phyloP scores from a whole-genome alignment of 352 stramenopile species.

The Halophytophthora batemanensis region DNA sequence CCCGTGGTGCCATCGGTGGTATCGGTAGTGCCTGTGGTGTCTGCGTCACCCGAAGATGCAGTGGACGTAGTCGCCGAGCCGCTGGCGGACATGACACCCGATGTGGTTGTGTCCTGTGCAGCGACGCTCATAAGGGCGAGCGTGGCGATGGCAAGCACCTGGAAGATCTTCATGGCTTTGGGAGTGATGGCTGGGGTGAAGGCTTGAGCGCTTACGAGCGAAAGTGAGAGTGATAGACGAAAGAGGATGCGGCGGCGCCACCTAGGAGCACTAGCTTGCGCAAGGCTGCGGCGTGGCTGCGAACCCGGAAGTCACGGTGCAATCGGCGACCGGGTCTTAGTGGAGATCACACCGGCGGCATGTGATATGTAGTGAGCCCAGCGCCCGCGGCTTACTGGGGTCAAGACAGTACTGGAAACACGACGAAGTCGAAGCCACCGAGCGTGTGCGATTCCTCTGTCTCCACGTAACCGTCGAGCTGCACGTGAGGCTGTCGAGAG shows the following conservation, averaged over 20 bases:
- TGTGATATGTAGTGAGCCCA: no score
- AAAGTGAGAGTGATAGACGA: constrained; percentile 18
- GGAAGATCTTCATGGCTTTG: constrained; percentile 25
- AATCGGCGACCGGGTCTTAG: no score
- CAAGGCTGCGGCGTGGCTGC: no score
- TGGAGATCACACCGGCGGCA: no score
- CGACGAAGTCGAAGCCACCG: no score
- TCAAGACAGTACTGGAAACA: no score
- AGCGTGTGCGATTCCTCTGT: no score
- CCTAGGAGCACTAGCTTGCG: no score
- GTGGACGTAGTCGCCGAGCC: neutral
- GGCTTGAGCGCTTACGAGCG: constrained; percentile 12
- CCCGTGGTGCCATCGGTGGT: constrained; percentile 1
- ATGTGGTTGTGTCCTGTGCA: constrained; percentile 12
- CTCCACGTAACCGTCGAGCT: no score
- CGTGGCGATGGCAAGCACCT: constrained; percentile 22
- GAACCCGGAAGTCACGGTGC: no score
- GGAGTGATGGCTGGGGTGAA: constrained; percentile 4
- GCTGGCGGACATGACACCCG: neutral
- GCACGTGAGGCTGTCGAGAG: no score
- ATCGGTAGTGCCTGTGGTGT: neutral
- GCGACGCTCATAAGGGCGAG: constrained; percentile 20
- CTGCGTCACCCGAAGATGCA: constrained; percentile 1
- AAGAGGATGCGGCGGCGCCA: neutral
- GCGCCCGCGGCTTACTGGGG: no score